A percentile compares a stretch with the other conserved stretches of the same genome.
These are phyloP conservation scores for Scutellaria minor DNA, from an alignment of 257 asterid species.

Conservation along the genomic window DNA sequence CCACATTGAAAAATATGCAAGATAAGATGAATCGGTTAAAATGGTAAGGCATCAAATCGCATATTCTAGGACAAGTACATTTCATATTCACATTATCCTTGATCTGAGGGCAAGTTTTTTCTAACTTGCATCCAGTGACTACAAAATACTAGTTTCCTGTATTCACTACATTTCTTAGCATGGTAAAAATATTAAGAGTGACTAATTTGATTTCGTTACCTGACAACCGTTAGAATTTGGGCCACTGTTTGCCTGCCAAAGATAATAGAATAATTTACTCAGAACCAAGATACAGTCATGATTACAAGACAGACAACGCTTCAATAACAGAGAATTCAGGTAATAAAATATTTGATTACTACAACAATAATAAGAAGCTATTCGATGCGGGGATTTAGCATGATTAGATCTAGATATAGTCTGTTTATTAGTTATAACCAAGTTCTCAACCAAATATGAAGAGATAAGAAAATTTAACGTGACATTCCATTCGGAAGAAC, in stretches of 20 bases:
- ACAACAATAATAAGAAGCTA: background rate
- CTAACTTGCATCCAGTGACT: background rate
- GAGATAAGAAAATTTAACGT: slow-evolving; percentile 1
- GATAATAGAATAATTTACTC: slow-evolving; percentile 20
- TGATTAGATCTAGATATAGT: too few species aligned
- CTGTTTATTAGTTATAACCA: slow-evolving; percentile 3
- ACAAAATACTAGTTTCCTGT: background rate
- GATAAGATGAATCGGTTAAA: slow-evolving; percentile 9
- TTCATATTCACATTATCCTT: too few species aligned
- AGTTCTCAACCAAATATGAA: slow-evolving; percentile 6
- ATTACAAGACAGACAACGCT: background rate
- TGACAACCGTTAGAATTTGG: slow-evolving; percentile 88
- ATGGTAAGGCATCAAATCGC: background rate
- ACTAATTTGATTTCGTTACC: slow-evolving; percentile 50
- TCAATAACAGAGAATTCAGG: slow-evolving; percentile 11
- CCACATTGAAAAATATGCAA: slow-evolving; percentile 26
- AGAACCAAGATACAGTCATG: slow-evolving; percentile 9
- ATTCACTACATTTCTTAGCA: background rate
- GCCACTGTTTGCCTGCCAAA: slow-evolving; percentile 94
- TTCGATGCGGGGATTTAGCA: background rate
- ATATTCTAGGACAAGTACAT: too few species aligned
- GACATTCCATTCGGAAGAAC: slow-evolving; percentile 2
- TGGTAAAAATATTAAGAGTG: background rate
- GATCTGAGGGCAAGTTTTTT: too few species aligned
- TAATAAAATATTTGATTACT: background rate